Conservation (phyloP, 768 basidiomycete genomes). For the Tricholoma bakamatsutake region DNA sequence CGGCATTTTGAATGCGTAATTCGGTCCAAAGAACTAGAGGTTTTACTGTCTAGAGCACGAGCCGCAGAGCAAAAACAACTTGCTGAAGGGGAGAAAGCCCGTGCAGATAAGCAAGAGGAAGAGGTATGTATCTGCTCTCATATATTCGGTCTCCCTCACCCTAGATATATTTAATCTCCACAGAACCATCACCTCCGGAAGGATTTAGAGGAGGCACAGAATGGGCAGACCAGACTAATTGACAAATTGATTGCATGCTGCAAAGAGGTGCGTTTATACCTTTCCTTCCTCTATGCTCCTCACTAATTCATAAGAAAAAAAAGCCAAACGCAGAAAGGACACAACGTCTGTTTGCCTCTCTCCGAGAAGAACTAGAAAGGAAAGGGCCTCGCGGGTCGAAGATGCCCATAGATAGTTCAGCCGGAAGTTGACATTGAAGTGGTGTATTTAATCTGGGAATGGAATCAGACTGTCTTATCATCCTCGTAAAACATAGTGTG, state of each 20-base stretch:
- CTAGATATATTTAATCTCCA: constrained; percentile 2
- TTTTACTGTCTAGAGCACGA: constrained; percentile 79
- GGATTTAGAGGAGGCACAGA: constrained; percentile 76
- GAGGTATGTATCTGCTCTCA: constrained; percentile 47
- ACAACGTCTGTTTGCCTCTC: constrained; percentile 71
- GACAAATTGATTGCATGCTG: constrained; percentile 83
- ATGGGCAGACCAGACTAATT: constrained; percentile 71
- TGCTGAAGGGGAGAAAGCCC: constrained; percentile 65
- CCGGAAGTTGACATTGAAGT: constrained; percentile 34
- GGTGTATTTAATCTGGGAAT: constrained; percentile 1
- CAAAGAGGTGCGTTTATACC: constrained; percentile 61
- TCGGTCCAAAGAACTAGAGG: constrained; percentile 87
- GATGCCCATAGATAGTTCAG: constrained; percentile 38
- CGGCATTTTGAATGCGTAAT: constrained; percentile 90
- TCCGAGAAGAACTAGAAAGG: constrained; percentile 80
- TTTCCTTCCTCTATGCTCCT: constrained; percentile 6
- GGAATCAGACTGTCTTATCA: background rate
- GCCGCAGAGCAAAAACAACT: constrained; percentile 85
- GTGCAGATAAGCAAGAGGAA: constrained; percentile 64
- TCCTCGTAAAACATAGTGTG: background rate
- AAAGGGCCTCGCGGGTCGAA: constrained; percentile 43
- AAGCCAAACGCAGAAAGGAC: constrained; percentile 83
- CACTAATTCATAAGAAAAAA: constrained; percentile 23
- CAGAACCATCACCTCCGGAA: constrained; percentile 67
- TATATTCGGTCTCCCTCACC: constrained; percentile 10